phyloP scores from a whole-genome alignment of 169 alveolate species.

The Plasmodium ovale region DNA sequence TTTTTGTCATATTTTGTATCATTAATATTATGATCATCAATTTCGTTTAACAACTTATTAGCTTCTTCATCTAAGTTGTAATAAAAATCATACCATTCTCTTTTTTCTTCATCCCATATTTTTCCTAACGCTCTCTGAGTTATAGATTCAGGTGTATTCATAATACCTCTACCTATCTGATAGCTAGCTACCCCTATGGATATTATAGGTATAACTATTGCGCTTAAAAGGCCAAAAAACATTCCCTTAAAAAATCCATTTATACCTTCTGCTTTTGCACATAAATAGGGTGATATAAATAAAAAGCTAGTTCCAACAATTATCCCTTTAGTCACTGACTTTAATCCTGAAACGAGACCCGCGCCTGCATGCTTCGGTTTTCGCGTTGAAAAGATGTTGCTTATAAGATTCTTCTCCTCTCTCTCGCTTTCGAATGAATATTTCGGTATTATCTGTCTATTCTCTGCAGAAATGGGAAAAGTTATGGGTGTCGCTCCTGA shows the following conservation, averaged over 20 bases:
- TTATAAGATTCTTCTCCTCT: constrained; percentile 74
- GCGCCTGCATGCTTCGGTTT: constrained; percentile 89
- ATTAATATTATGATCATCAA: constrained; percentile 69
- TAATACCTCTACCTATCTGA: constrained; percentile 90
- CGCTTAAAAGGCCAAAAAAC: constrained; percentile 92
- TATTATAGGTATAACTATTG: constrained; percentile 90
- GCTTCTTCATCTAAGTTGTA: constrained; percentile 87
- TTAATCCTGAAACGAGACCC: constrained; percentile 90
- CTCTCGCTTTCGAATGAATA: constrained; percentile 11
- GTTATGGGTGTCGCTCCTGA: no score
- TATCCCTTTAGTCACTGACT: constrained; percentile 91
- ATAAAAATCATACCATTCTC: constrained; percentile 89
- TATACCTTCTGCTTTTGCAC: constrained; percentile 91
- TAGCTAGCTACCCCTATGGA: constrained; percentile 92
- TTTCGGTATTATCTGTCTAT: constrained; percentile 47
- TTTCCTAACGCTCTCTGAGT: constrained; percentile 88
- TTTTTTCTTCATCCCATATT: constrained; percentile 90
- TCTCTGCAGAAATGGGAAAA: constrained; percentile 16
- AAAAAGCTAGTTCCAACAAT: constrained; percentile 91
- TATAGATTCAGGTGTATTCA: constrained; percentile 92
- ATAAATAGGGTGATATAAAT: constrained; percentile 91
- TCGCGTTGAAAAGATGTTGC: constrained; percentile 86
- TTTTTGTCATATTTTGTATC: constrained; percentile 23
- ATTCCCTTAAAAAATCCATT: constrained; percentile 92
- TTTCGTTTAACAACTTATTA: constrained; percentile 71